Base-by-base conservation (phyloP, 2,329 filamentous ascomycete species). In the Exophiala sp. region DNA sequence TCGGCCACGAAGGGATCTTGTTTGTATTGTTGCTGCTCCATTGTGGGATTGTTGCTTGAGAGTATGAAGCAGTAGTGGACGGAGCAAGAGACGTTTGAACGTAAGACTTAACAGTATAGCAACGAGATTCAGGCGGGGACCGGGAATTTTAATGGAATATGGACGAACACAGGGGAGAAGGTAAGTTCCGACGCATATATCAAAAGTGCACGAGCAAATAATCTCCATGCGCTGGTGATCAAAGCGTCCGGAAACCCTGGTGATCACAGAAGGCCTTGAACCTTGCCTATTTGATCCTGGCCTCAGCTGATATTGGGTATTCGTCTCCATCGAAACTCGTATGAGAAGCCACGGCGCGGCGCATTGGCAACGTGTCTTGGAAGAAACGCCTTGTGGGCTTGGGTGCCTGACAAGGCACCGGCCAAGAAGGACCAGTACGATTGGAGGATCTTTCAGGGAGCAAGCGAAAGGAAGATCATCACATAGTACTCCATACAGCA, bases 11-110 rank as follows among this genome's bases (percentile, higher is more conserved):
- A 18, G 12, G 45, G 44, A 11, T 16, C 16, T 14, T 50, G 38
- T 11, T 16, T 41, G 47, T 42, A 34, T 21, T 38, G 47, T 43
- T 39, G 34, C 24, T 50, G 47, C 24, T 32, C 38, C 47, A 50
- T 50, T 41, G 38, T 49, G 20, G 16, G 21, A 34, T 40, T 48
- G 46, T 5, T 52, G 20, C 29, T 41, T 44, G 46, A 33, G n/a
- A 46, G 16, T 14, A 18, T 21, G 46, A 47, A 33, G 40, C 12
- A 3, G 18, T 29, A 33, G 3, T 8, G 32, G 14, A 20, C 16
- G 42, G 35, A 14, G 8, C 39, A 45, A 35, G 39, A 14, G 21
- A 36, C 34, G 32, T 39, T 21, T 24, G 41, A 24, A 43, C n/a
- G 41, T 5, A 18, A 20, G 41, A 14, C 20, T 32, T 20, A 10